These are phyloP conservation scores for Claviceps sp. DNA, from an alignment of 2,329 filamentous ascomycete genomes.

Conservation along the genomic window DNA sequence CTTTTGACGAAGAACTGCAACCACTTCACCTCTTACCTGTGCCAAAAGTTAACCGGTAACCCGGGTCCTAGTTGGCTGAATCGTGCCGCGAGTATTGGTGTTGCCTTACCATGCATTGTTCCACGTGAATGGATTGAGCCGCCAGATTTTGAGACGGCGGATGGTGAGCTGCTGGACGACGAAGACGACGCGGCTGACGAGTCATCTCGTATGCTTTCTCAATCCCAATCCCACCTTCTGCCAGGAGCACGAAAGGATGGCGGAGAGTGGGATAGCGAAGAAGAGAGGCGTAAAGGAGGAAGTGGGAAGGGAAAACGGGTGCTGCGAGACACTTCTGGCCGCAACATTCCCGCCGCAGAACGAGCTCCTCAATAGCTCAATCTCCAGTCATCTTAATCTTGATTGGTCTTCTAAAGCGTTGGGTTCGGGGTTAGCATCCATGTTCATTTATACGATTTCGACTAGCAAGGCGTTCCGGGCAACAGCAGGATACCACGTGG, in stretches of 20 bases:
- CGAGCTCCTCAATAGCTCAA: slow-evolving; percentile 26
- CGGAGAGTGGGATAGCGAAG: slow-evolving; percentile 31
- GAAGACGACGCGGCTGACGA: slow-evolving; percentile 36
- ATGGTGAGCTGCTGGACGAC: slow-evolving; percentile 53
- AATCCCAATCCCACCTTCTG: slow-evolving; percentile 19
- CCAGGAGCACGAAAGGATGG: slow-evolving; percentile 13
- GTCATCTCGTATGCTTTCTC: slow-evolving; percentile 44
- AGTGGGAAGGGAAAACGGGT: slow-evolving; percentile 31
- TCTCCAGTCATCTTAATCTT: neutral
- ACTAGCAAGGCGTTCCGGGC: slow-evolving; percentile 5
- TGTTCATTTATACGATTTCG: neutral
- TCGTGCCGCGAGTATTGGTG: slow-evolving; percentile 68
- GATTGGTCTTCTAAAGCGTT: slow-evolving; percentile 4
- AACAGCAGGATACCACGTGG: slow-evolving; percentile 3
- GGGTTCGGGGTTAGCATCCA: neutral
- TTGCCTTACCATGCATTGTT: slow-evolving; percentile 70
- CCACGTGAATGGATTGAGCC: slow-evolving; percentile 71
- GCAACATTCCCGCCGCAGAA: slow-evolving; percentile 38
- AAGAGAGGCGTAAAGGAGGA: slow-evolving; percentile 26
- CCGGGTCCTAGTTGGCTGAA: slow-evolving; percentile 67
- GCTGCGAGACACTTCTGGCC: slow-evolving; percentile 35
- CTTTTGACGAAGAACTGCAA: slow-evolving; percentile 78
- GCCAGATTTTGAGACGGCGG: slow-evolving; percentile 60
- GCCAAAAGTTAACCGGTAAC: slow-evolving; percentile 56
- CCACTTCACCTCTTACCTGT: slow-evolving; percentile 71